These are phyloP conservation scores for Yamadazyma dushanensis DNA, from an alignment of 1,139 yeast species.

Conservation along the genomic window DNA sequence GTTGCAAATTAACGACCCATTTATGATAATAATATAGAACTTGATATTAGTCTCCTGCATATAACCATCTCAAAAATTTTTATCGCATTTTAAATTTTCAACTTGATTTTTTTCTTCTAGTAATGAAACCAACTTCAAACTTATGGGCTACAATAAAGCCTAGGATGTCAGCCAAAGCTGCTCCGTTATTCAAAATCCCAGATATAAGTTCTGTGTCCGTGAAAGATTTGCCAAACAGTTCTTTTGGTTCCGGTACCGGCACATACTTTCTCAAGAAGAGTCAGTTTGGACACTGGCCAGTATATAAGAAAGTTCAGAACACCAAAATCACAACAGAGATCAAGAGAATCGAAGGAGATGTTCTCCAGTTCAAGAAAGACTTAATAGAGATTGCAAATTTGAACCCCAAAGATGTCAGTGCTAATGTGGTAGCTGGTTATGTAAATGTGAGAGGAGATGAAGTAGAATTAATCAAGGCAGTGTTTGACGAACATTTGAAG, in stretches of 20 bases:
- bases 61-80: not conserved
- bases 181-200: conserved; percentile 27
- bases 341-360: conserved; percentile 63
- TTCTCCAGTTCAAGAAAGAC: conserved; percentile 57
- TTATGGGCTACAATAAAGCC: conserved; percentile 25
- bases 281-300: conserved; percentile 65
- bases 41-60: not conserved
- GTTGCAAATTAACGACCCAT: too few relatives aligned
- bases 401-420: conserved; percentile 40
- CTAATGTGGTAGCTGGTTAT: conserved; percentile 38
- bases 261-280: conserved; percentile 56
- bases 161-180: conserved; percentile 19
- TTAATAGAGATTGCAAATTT: conserved; percentile 48
- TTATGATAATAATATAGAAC: not conserved
- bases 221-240: conserved; percentile 35
- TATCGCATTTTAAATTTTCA: not conserved
- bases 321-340: conserved; percentile 61
- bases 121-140: conserved; percentile 29
- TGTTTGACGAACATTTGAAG: conserved; percentile 26
- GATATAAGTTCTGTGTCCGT: conserved; percentile 25
- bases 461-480: conserved; percentile 40
- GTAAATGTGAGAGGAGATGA: conserved; percentile 61
- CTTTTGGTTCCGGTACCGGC: conserved; percentile 42
- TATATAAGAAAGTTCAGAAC: conserved; percentile 58
- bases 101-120: not conserved